Evolutionary conservation across 1,139 yeast genomes (phyloP), one percentile per base, ranked within the genome.

Genomic region (Arxiozyma slooffiae): DNA sequence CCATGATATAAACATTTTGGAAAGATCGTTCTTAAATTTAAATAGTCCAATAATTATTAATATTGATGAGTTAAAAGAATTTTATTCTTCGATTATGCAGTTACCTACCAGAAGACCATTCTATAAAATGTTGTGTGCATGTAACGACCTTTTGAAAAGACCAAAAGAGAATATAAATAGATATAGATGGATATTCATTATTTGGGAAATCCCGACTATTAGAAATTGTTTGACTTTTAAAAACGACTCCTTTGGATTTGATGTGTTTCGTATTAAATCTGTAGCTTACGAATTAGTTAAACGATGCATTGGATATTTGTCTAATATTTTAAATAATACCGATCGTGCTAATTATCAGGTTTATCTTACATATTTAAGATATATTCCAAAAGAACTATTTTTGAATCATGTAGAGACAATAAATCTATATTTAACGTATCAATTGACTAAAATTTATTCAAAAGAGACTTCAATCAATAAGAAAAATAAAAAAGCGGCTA

Each of bases 351-450:
- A 44, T 23, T 45, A 76, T 2, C 76, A 75, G 41, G 75, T 76
- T 56, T 61, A 84, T 38, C 72, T 80, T 2, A 74, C 77, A 53
- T 83, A 88, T 85, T 71, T 83, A 58, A 73, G 81, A 7, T 69
- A 75, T 48, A 65, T 73, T 38, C 62, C 78, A 1, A 48, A 55
- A 0, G 61, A 61, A 0, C 71, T 68, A n/a, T 80, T 82, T 55
- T 61, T 64, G 4, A 53, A 62, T 3, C 80, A 79, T 57, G 70
- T 82, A 0, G 83, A 82, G 47, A 64, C 80, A 36, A 57, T 80
- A 50, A 86, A 84, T 62, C 69, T 81, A 46, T 85, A 77, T 67
- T 75, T 84, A 39, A 81, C 86, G 0, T 82, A 81, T 58, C 85
- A 81, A 51, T 67, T 83, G 37, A 44, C 49, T 11, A 47, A 49